A percentile compares a stretch with the other conserved stretches of the same genome.
These are phyloP conservation scores for Tuber melanosporum DNA, from an alignment of 495 filamentous ascomycete genomes.

Conservation along the genomic window DNA sequence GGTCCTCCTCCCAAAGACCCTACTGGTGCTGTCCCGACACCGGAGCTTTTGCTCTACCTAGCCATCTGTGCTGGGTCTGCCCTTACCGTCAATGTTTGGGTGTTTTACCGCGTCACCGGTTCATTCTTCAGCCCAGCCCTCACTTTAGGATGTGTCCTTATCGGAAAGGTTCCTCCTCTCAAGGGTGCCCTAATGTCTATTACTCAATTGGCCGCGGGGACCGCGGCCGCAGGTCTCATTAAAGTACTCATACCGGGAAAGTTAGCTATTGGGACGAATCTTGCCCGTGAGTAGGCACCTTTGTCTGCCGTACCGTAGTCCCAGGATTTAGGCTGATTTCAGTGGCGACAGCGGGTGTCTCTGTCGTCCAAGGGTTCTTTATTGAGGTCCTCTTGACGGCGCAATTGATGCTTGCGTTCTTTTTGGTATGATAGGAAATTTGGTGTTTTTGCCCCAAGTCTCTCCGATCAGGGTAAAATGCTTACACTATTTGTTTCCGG, in stretches of 20 bases:
- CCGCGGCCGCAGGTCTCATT: conserved; percentile 55
- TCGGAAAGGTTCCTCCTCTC: conserved; percentile 51
- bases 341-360: conserved; percentile 31
- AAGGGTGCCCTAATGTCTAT: conserved; percentile 50
- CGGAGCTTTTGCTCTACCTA: conserved; percentile 59
- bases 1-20: conserved; percentile 28
- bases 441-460: neutral
- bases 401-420: conserved; percentile 68
- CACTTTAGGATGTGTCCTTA: conserved; percentile 53
- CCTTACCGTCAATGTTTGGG: conserved; percentile 74
- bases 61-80: conserved; percentile 66
- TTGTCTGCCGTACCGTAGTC: neutral
- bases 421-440: conserved; percentile 56
- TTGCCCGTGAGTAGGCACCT: conserved; percentile 22
- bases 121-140: conserved; percentile 78
- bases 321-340: conserved; percentile 1
- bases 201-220: conserved; percentile 55
- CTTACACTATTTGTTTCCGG: conserved; percentile 15
- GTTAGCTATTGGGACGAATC: conserved; percentile 26
- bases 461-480: conserved; percentile 3
- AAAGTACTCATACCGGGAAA: conserved; percentile 28
- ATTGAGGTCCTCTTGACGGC: conserved; percentile 78
- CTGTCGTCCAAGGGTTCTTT: conserved; percentile 58
- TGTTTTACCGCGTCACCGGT: conserved; percentile 74
- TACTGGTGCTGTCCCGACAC: conserved; percentile 40